Conservation (phyloP, 768 basidiomycete species). For the Trametes cubensis region DNA sequence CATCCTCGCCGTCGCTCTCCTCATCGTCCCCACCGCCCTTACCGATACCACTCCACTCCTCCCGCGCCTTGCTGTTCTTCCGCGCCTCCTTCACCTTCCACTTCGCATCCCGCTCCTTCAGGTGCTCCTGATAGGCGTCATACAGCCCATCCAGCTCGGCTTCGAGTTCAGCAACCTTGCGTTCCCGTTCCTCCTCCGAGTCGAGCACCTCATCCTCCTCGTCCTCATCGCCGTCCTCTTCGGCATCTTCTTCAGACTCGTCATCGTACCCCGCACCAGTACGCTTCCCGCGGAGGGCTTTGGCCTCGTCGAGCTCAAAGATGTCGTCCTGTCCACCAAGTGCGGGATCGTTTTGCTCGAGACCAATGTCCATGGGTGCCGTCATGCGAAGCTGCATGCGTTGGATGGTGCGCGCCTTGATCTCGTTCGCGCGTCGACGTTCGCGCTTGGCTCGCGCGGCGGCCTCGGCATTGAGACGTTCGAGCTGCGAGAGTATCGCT, state of each 20-base stretch:
- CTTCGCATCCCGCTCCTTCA: constrained; percentile 85
- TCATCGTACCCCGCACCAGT: constrained; percentile 47
- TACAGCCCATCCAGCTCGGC: constrained; percentile 89
- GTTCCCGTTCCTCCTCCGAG: constrained; percentile 71
- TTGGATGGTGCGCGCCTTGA: constrained; percentile 83
- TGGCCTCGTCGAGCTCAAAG: constrained; percentile 77
- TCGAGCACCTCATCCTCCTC: constrained; percentile 47
- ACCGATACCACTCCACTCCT: constrained; percentile 81
- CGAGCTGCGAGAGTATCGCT: constrained; percentile 55
- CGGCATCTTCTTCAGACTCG: constrained; percentile 44
- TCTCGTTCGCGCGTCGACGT: constrained; percentile 84
- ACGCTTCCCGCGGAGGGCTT: constrained; percentile 43
- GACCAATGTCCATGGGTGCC: constrained; percentile 93
- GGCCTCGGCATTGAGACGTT: constrained; percentile 78
- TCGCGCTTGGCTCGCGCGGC: constrained; percentile 76
- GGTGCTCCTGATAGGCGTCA: constrained; percentile 77
- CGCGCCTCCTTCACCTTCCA: constrained; percentile 81
- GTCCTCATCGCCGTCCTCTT: constrained; percentile 46
- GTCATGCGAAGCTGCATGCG: constrained; percentile 98
- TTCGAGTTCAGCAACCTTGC: constrained; percentile 66
- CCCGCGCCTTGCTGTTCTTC: constrained; percentile 69
- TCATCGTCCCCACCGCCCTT: constrained; percentile 45
- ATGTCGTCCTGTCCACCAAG: constrained; percentile 82
- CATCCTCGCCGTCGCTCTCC: constrained; percentile 44
- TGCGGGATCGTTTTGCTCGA: constrained; percentile 78